Evolutionary conservation across 768 basidiomycete species (phyloP), one percentile per base, ranked within the genome.

Genomic region (Flagelloscypha sp.): DNA sequence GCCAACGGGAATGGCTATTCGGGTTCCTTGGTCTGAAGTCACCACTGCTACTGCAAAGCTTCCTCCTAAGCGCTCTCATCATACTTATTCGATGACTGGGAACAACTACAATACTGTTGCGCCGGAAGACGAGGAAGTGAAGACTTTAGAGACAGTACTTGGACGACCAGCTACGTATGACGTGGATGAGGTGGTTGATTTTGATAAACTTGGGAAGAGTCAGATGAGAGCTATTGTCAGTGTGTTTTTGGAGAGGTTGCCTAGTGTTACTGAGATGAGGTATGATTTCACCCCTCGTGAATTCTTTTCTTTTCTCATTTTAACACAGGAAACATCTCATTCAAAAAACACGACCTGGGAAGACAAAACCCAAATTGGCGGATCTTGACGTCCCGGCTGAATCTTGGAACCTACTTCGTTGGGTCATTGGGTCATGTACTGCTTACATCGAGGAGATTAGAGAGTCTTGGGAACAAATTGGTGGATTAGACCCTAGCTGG

Each of bases 351-450:
- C 58, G 64, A 31, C 50, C 52, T 12, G 74, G 75, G 5, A 72
- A 70, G 34, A 61, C 58, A 12, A 77, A 73, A 46, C 74, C 72
- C 4, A 69, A 64, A 31, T 47, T 78, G 33, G 63, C 63, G 44
- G 73, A 79, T 27, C 59, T 77, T 33, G 64, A 73, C 35, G 47
- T 81, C 23, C 55, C 68, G 8, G 69, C 74, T 4, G 77, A 79
- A 2, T 77, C 79, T 0, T 83, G 80, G 81, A 63, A 65, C 1
- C 55, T 82, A 19, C 55, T 84, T 30, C 68, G 78, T 30, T 83
- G 79, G 79, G 76, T 23, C 28, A 70, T 84, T 18, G 80, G 76
- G 0, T 82, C 80, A 10, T 82, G 79, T 48, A 84, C 81, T 2
- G 74, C 80, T 1, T 69, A 82, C 48, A 62, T 84, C 8, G 77